Evolutionary conservation across 2,329 filamentous ascomycete genomes (phyloP).

Genomic region (Aspergillus candidus): DNA sequence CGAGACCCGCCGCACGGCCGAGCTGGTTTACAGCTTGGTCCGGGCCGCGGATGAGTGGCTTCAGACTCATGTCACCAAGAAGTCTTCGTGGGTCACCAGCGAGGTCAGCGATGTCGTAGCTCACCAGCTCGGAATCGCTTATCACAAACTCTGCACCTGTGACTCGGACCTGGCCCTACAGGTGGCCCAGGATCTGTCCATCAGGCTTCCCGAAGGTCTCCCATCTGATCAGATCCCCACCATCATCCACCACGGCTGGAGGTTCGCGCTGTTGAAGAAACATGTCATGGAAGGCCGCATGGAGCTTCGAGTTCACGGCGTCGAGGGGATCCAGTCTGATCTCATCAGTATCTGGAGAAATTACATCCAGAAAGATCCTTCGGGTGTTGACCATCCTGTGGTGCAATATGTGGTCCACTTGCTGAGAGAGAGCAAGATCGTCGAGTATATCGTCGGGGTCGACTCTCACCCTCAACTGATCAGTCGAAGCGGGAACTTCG

Average conservation of each 20-base stretch:
- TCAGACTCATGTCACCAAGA: slow-evolving; percentile 37
- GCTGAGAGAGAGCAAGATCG: slow-evolving; percentile 62
- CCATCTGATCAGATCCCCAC: slow-evolving; percentile 23
- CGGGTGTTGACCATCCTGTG: slow-evolving; percentile 46
- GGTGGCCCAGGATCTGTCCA: slow-evolving; percentile 32
- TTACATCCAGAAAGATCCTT: slow-evolving; percentile 43
- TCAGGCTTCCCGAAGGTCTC: slow-evolving; percentile 27
- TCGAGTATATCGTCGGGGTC: slow-evolving; percentile 82
- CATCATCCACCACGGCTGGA: slow-evolving; percentile 53
- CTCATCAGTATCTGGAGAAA: slow-evolving; percentile 62
- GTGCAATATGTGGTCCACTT: slow-evolving; percentile 64
- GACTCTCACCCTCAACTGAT: slow-evolving; percentile 92
- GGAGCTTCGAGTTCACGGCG: slow-evolving; percentile 77
- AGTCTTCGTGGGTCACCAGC: slow-evolving; percentile 37
- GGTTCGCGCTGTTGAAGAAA: slow-evolving; percentile 61
- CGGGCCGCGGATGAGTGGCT: slow-evolving; percentile 31
- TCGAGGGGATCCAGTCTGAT: slow-evolving; percentile 65
- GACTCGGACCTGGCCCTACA: slow-evolving; percentile 27
- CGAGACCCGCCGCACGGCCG: slow-evolving; percentile 13
- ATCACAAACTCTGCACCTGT: slow-evolving; percentile 25
- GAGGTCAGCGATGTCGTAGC: slow-evolving; percentile 37
- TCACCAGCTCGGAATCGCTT: slow-evolving; percentile 26
- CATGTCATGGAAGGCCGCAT: slow-evolving; percentile 81
- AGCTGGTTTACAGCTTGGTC: slow-evolving; percentile 24
- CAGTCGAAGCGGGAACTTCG: slow-evolving; percentile 69